Evolutionary conservation across 352 stramenopile species (phyloP).

Genomic region (Phytophthora hibernalis): DNA sequence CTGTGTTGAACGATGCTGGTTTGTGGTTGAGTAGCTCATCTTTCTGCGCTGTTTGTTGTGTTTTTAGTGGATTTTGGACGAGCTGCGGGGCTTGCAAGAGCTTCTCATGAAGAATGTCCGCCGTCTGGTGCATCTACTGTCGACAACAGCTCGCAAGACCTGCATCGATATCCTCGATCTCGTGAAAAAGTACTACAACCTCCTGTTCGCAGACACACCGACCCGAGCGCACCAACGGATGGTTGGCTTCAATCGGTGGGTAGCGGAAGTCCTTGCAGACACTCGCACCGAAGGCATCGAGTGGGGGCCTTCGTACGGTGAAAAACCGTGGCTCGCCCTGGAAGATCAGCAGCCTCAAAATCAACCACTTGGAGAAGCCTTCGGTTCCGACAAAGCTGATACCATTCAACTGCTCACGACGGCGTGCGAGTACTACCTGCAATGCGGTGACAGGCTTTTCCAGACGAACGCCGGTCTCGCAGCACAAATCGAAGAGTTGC

Average conservation of each 20-base stretch:
- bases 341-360: slow-evolving; percentile 27
- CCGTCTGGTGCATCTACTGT: slow-evolving; percentile 28
- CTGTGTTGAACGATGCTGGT: neutral
- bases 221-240: slow-evolving; percentile 20
- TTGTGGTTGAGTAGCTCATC: neutral
- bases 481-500: slow-evolving; percentile 22
- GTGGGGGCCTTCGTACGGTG: slow-evolving; percentile 23
- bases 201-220: slow-evolving; percentile 28
- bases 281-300: slow-evolving; percentile 31
- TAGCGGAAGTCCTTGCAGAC: slow-evolving; percentile 33
- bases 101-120: slow-evolving; percentile 33
- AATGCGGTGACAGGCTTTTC: slow-evolving; percentile 27
- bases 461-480: slow-evolving; percentile 23
- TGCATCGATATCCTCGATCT: slow-evolving; percentile 15
- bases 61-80: slow-evolving; percentile 26
- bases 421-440: slow-evolving; percentile 40
- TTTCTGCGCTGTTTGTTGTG: slow-evolving; percentile 14
- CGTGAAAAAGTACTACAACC: slow-evolving; percentile 20
- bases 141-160: slow-evolving; percentile 9
- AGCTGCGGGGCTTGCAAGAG: slow-evolving; percentile 22
- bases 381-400: slow-evolving; percentile 17
- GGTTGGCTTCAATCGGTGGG: slow-evolving; percentile 45
- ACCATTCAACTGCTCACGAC: slow-evolving; percentile 34
- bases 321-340: slow-evolving; percentile 23
- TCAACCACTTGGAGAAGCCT: slow-evolving; percentile 6